A percentile compares a stretch with the other conserved stretches of the same genome.
Evolutionary conservation across 2,329 filamentous ascomycete species (phyloP).

Genomic region (Arthrinium phaeospermum): DNA sequence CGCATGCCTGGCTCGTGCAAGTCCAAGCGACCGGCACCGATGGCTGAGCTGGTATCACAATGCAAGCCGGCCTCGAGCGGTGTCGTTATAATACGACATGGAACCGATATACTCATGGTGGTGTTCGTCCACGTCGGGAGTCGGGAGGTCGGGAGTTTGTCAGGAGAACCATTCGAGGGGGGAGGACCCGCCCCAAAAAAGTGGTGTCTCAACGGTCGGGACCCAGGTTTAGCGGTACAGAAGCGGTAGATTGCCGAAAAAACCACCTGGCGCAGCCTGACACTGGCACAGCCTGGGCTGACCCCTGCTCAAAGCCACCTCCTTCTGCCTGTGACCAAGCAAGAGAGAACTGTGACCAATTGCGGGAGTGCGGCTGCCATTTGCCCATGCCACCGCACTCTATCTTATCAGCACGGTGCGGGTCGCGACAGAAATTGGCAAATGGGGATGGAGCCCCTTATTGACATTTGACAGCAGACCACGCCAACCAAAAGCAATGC

Average conservation of each 20-base stretch:
- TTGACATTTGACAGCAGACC: conserved; percentile 4
- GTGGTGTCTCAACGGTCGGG: conserved; percentile 6
- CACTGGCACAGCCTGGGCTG: background rate
- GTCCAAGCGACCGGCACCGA: background rate
- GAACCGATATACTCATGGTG: background rate
- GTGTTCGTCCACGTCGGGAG: background rate
- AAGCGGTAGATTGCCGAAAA: conserved; percentile 2
- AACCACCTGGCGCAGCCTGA: background rate
- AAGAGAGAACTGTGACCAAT: too few species aligned
- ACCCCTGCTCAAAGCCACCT: background rate
- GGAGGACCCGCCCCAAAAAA: background rate
- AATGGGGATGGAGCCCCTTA: conserved; percentile 13
- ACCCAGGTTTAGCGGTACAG: background rate
- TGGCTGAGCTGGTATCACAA: conserved; percentile 6
- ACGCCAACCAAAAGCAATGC: conserved; percentile 3
- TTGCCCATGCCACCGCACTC: background rate
- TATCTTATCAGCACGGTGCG: conserved; percentile 11
- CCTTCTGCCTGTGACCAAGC: background rate
- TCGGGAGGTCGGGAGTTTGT: background rate
- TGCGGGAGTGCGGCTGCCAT: too few species aligned
- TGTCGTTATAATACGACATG: background rate
- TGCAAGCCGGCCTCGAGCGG: background rate
- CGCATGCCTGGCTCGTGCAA: conserved; percentile 3
- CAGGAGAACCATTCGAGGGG: background rate
- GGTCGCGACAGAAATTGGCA: conserved; percentile 6